Percentiles rank a stretch among this genome's conserved stretches.
phyloP scores from a whole-genome alignment of 306 rosid genomes.

The Potentilla sterilis region DNA sequence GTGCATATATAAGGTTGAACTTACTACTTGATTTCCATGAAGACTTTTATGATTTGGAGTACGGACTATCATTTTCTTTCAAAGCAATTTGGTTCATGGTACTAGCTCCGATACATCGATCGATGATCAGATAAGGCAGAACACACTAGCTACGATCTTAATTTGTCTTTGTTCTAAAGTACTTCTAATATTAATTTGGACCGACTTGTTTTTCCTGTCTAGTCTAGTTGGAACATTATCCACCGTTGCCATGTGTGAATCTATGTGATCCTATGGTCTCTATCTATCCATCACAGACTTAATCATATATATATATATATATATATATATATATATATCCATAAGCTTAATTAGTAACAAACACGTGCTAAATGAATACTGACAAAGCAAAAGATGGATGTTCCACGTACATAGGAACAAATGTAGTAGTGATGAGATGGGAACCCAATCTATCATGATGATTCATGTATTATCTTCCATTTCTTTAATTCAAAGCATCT shows the following conservation, averaged over 20 bases:
- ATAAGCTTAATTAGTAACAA: neutral
- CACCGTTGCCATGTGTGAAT: neutral
- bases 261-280: neutral
- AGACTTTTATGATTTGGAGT: neutral
- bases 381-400: neutral
- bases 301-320: too few relatives aligned
- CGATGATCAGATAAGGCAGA: conserved; percentile 25
- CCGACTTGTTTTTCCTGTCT: neutral
- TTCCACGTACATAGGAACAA: neutral
- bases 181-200: neutral
- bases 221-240: neutral
- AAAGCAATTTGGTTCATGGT: neutral
- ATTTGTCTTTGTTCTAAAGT: neutral
- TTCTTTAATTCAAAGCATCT: neutral
- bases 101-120: neutral
- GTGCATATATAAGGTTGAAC: neutral
- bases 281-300: neutral
- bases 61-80: neutral
- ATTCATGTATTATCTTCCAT: neutral
- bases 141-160: neutral
- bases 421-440: neutral
- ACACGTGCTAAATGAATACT: neutral
- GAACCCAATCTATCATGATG: neutral
- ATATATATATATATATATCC: too few relatives aligned
- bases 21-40: neutral